These are phyloP conservation scores for Crithidia sp. DNA, from an alignment of 208 protist genomes.

Conservation along the genomic window DNA sequence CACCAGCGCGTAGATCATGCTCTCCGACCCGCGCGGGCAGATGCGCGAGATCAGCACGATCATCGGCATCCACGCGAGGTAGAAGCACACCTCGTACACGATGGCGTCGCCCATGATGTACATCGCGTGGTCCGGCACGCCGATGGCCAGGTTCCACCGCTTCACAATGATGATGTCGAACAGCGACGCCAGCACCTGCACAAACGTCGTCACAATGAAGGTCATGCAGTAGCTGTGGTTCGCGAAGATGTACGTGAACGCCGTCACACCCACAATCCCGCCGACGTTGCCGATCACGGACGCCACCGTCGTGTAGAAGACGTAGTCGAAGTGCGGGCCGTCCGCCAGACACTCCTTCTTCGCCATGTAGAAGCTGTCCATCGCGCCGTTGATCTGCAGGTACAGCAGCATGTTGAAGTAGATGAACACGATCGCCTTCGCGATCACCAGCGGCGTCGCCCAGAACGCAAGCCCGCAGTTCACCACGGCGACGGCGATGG, in stretches of 20 bases:
- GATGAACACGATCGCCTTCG: conserved; percentile 49
- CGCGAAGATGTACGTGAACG: conserved; percentile 61
- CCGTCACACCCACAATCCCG: conserved; percentile 38
- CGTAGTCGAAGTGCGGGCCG: conserved; percentile 49
- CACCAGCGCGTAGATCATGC: conserved; percentile 73
- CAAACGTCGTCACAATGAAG: conserved; percentile 34
- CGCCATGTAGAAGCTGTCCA: conserved; percentile 53
- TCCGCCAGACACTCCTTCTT: conserved; percentile 25
- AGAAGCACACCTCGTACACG: conserved; percentile 49
- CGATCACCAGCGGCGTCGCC: conserved; percentile 41
- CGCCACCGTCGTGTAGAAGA: conserved; percentile 46
- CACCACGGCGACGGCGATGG: conserved; percentile 14
- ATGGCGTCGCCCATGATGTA: conserved; percentile 70
- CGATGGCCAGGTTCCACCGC: conserved; percentile 51
- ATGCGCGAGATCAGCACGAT: conserved; percentile 72
- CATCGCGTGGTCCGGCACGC: conserved; percentile 57
- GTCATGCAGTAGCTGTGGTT: conserved; percentile 57
- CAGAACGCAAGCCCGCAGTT: conserved; percentile 22
- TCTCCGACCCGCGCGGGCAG: conserved; percentile 75
- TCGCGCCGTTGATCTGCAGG: conserved; percentile 44
- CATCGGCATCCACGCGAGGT: conserved; percentile 74
- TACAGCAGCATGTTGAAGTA: conserved; percentile 51
- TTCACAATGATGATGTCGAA: conserved; percentile 65
- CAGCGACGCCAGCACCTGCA: conserved; percentile 44
- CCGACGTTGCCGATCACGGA: conserved; percentile 49